Base-by-base conservation (phyloP, 768 basidiomycete species). In the Botryobasidium botryosum region DNA sequence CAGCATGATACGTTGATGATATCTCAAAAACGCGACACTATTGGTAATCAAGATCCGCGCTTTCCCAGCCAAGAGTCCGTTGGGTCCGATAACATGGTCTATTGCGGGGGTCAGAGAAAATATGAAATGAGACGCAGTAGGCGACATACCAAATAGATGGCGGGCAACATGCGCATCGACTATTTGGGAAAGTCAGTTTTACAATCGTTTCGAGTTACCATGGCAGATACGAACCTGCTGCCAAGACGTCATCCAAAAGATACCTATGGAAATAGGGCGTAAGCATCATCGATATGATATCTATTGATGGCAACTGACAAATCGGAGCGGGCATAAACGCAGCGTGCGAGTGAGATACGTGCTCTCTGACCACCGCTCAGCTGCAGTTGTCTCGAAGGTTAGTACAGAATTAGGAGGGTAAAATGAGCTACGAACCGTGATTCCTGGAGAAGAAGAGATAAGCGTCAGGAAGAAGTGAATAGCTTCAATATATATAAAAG, bases 41-140 rank as follows among this genome's bases (percentile, higher is more conserved):
- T 92, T 90, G 33, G 87, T 92, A 40, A 88, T 83, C 3, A 91
- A 62, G 43, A 91, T 69, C 25, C 88, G 68, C 7, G 86, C 86
- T 59, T 91, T 91, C 13, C 73, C 70, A 6, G 80, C 72, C 27
- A 92, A 73, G 1, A 92, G 54, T 44, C 88, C 88, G 48, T 74
- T 65, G 2, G 87, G 86, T 2, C 88, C 88, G 45, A 92, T 79
- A 32, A 91, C 82, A 40, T 83, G 69, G 53, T 88, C 86, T 81
- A 48, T 41, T 37, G 53, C 44, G 15, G 52, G 6, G 2, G 15
- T 33, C 17, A 7, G 46, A 53, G 35, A 45, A 35, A 1, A 24
- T 35, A 32, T 48, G 28, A 13, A 15, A 48, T 20, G 20, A 25
- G 12, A 44, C 1, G 15, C 37, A 15, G 6, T 12, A 20, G 7